Conservation (phyloP, 345 rosid species). For the Melaleuca alternifolia region DNA sequence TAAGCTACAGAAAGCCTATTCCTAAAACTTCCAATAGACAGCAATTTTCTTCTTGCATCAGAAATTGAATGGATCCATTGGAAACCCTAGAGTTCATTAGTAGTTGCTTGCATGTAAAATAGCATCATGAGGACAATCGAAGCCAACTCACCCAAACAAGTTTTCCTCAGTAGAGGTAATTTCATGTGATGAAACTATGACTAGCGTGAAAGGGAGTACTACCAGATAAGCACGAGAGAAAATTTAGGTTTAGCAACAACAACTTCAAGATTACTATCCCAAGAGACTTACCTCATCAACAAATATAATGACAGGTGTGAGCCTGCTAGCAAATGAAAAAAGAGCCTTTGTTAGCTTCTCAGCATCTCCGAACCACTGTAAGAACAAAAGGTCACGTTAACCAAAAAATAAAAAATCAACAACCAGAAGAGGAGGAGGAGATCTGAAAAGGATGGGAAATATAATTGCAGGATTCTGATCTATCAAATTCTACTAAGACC, state of each 20-base stretch:
- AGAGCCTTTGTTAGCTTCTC: slow-evolving; percentile 96
- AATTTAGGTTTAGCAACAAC: background rate
- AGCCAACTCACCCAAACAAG: too few species aligned
- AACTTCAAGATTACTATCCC: background rate
- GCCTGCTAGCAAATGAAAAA: slow-evolving; percentile 87
- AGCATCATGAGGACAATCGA: too few species aligned
- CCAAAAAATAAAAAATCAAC: background rate
- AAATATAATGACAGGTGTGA: slow-evolving; percentile 91
- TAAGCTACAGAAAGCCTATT: background rate
- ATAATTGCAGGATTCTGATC: background rate
- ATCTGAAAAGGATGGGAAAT: background rate
- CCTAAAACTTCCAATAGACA: background rate
- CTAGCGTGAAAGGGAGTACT: background rate
- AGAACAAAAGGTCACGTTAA: background rate
- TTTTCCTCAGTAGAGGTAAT: background rate
- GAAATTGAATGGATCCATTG: background rate
- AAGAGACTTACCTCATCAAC: slow-evolving; percentile 76
- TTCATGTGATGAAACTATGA: background rate
- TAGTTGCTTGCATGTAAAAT: background rate
- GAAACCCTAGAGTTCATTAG: background rate
- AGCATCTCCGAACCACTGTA: slow-evolving; percentile 99
- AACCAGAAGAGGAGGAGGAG: background rate
- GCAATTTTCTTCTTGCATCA: background rate
- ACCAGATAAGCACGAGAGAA: background rate
- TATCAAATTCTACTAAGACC: background rate